These are phyloP conservation scores for Phaeosphaeria sp. DNA, from an alignment of 2,329 filamentous ascomycete genomes.

Conservation along the genomic window DNA sequence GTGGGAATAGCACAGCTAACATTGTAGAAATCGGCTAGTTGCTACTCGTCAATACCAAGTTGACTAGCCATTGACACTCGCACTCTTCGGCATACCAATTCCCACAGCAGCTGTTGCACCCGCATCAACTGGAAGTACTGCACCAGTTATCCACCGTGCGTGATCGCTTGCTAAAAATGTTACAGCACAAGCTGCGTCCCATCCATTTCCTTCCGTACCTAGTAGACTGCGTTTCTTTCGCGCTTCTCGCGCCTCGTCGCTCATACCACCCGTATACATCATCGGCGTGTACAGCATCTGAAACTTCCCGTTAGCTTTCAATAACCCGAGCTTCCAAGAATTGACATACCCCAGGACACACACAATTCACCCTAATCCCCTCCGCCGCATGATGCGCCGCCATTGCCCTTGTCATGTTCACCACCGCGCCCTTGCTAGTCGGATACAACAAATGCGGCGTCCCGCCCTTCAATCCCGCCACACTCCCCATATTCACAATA, in stretches of 20 bases:
- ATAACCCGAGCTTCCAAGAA: no score
- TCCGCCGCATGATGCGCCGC: conserved; percentile 60
- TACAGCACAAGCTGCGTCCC: conserved; percentile 61
- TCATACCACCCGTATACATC: conserved; percentile 61
- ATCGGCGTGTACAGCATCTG: conserved; percentile 62
- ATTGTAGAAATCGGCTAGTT: no score
- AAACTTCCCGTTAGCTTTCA: not conserved
- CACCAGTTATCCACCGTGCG: conserved; percentile 59
- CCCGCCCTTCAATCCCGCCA: conserved; percentile 63
- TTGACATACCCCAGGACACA: conserved; percentile 55
- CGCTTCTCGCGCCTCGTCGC: conserved; percentile 56
- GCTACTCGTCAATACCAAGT: no score
- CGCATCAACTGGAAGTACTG: conserved; percentile 37
- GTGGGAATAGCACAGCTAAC: no score
- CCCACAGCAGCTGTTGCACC: conserved; percentile 38
- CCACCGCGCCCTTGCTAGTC: conserved; percentile 56
- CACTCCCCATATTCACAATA: conserved; percentile 69
- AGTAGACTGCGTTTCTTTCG: conserved; percentile 58
- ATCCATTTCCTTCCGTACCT: conserved; percentile 61
- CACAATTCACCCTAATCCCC: conserved; percentile 62
- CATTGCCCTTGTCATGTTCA: conserved; percentile 65
- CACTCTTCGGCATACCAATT: conserved; percentile 29
- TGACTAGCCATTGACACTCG: conserved; percentile 34
- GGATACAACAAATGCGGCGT: conserved; percentile 62
- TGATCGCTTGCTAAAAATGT: conserved; percentile 60